phyloP scores from a whole-genome alignment of 78 protist species.

The Dictyostelium brefeldianum region DNA sequence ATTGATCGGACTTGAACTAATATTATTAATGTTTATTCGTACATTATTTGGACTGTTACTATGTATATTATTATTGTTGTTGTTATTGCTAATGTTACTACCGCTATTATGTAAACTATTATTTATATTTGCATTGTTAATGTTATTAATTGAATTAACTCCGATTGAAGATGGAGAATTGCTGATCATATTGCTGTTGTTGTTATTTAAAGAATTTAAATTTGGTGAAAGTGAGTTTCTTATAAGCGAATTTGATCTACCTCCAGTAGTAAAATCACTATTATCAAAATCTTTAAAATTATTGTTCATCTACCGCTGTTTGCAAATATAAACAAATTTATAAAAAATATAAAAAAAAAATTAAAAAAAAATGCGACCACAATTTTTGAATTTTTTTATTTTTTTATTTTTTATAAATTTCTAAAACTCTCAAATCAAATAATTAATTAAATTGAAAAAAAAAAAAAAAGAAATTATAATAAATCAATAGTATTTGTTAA shows the following conservation, averaged over 20 bases:
- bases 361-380: background rate
- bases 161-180: background rate
- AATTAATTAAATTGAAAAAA: too few species aligned
- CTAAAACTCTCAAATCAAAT: too few species aligned
- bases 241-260: background rate
- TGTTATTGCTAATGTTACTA: background rate
- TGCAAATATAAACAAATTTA: background rate
- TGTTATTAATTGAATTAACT: too few species aligned
- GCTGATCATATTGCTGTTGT: background rate
- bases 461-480: too few species aligned
- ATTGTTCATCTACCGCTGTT: background rate
- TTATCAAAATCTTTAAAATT: background rate
- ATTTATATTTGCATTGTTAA: background rate
- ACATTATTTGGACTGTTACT: background rate
- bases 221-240: background rate
- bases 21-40: background rate
- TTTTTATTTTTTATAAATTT: background rate
- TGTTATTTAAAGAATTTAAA: background rate
- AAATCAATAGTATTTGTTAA: background rate
- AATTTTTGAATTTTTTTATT: background rate
- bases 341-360: background rate
- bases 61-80: background rate
- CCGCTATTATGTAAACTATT: background rate
- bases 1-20: background rate
- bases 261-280: background rate